Percentiles rank a stretch among this genome's conserved stretches.
phyloP scores from a whole-genome alignment of 148 eudicot species.

The Rheum nobile region DNA sequence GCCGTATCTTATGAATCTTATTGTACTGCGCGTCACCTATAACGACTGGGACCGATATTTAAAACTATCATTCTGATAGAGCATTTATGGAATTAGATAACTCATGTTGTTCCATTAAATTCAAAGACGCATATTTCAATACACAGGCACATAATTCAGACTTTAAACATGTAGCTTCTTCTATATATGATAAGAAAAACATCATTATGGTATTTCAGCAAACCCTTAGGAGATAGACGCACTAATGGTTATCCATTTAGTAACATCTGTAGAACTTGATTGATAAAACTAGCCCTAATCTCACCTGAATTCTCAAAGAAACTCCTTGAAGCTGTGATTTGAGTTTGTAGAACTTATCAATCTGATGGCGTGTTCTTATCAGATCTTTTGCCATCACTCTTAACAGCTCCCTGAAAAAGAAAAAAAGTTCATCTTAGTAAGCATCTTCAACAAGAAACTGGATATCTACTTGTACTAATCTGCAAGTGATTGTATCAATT shows the following conservation, averaged over 20 bases:
- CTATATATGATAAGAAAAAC: too few species aligned
- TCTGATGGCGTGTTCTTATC: conserved; percentile 88
- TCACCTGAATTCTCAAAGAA: conserved; percentile 91
- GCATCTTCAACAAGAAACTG: neutral
- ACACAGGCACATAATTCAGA: neutral
- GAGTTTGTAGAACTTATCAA: conserved; percentile 92
- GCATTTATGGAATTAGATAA: neutral
- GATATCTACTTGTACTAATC: neutral
- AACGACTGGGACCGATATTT: too few species aligned
- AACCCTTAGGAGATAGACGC: too few species aligned
- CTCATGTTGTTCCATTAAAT: neutral
- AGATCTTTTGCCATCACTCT: conserved; percentile 98
- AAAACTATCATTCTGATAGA: too few species aligned
- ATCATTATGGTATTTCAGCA: neutral
- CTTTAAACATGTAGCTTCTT: neutral
- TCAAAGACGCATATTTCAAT: too few species aligned
- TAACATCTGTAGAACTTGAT: too few species aligned
- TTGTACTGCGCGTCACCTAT: too few species aligned
- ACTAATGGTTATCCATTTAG: too few species aligned
- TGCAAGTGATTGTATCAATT: neutral
- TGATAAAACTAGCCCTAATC: too few species aligned
- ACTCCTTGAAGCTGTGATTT: conserved; percentile 99
- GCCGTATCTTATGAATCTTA: neutral
- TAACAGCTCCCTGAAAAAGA: conserved; percentile 78
- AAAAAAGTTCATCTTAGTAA: neutral